phyloP scores from a whole-genome alignment of 176 grass and related monocot species.

The Aegilops tauschii region DNA sequence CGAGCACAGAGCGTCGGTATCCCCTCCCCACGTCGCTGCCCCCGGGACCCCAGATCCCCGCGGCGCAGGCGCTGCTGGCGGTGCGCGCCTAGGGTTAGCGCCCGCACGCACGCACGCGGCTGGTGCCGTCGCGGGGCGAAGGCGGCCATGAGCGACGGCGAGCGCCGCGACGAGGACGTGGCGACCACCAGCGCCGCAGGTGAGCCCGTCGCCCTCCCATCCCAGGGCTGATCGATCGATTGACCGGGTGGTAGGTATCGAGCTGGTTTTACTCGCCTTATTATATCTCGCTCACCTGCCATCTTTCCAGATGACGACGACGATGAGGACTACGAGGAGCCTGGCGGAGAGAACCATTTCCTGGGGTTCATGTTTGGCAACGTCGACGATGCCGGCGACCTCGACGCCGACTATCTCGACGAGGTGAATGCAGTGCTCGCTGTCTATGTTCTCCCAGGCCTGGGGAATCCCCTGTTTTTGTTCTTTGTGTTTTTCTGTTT shows the following conservation, averaged over 20 bases:
- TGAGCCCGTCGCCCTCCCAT: background rate
- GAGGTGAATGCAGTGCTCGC: slow-evolving; percentile 44
- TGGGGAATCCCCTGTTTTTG: background rate
- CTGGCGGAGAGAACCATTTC: slow-evolving; percentile 61
- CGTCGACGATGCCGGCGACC: slow-evolving; percentile 89
- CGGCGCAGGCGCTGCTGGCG: no score
- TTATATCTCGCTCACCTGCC: background rate
- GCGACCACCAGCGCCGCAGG: slow-evolving; percentile 39
- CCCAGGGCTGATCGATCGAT: background rate
- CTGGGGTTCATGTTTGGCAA: slow-evolving; percentile 99
- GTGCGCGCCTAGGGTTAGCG: slow-evolving; percentile 31
- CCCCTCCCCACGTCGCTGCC: background rate
- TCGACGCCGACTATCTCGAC: slow-evolving; percentile 97
- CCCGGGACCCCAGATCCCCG: background rate
- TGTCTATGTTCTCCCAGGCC: background rate
- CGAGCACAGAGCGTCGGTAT: no score
- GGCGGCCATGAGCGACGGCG: slow-evolving; percentile 39
- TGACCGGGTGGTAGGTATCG: background rate
- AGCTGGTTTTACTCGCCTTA: background rate
- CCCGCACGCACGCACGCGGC: background rate
- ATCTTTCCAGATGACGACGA: slow-evolving; percentile 59
- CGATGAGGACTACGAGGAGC: slow-evolving; percentile 85
- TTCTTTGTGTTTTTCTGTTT: slow-evolving; percentile 3
- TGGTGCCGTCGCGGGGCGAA: slow-evolving; percentile 11
- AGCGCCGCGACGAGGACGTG: slow-evolving; percentile 36